Base-by-base conservation (phyloP, 352 stramenopile species). In the Stramenopiles sp. region DNA sequence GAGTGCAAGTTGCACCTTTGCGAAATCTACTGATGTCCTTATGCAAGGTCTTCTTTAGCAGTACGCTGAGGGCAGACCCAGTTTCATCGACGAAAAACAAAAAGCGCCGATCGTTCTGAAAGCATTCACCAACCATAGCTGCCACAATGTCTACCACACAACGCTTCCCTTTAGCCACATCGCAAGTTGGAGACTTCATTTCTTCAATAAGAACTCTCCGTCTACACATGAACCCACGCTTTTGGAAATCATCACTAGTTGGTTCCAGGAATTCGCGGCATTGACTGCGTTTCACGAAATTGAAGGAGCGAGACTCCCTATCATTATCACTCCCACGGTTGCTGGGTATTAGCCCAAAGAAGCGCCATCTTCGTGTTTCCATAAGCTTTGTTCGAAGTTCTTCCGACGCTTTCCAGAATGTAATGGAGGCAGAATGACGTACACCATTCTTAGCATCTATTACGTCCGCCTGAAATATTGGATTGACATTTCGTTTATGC, bases 71-170 rank as follows among this genome's bases (percentile, higher is more conserved):
- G 8, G 14, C 8, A 33, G 31, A 31, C 22, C 71, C 71, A 14
- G 4, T 33, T 78, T 78, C 71, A 33, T 78, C 71, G 22, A 78
- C 71, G 14, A 78, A 78, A 78, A 78, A 78, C 71, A 78, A 78
- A 33, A 33, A 78, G 4, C 71, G 4, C 14, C 14, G 30, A 78
- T 78, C 31, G 8, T 33, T 33, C 4, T 31, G 31, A 14, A 31
- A 14, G 14, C 30, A 78, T 14, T 78, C 71, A 78, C 71, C 71
- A 14, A 78, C 71, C 71, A 78, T 78, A 33, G 71, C 22, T 78
- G 71, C 71, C 1, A 78, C 71, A 14, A 14, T 14, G 14, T 78
- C 71, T 14, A 78, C 14, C 4, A 55, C 39, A 14, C 4, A 55
- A 55, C 39, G 39, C 14, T 55, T 55, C 14, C 14, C 14, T 4